These are phyloP conservation scores for Raddia guianensis DNA, from an alignment of 176 grass and related monocot species.

Conservation along the genomic window DNA sequence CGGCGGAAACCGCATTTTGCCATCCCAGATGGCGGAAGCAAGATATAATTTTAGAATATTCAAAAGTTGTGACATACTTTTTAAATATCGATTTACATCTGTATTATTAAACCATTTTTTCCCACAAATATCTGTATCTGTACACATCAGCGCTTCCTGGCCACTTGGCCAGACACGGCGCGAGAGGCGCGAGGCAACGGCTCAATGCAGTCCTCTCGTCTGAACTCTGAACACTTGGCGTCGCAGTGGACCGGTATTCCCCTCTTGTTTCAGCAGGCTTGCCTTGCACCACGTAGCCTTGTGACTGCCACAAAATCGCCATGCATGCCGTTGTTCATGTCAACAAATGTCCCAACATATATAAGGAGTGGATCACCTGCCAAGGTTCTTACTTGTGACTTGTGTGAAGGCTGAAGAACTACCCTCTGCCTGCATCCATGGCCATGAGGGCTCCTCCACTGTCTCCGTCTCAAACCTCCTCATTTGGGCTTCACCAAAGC, in stretches of 20 bases:
- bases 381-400: not conserved
- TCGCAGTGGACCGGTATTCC: constrained; percentile 24
- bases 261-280: constrained; percentile 54
- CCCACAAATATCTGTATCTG: constrained; percentile 27
- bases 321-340: not conserved
- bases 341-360: constrained; percentile 19
- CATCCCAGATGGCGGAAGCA: too few species aligned
- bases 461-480: constrained; percentile 54
- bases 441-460: constrained; percentile 65
- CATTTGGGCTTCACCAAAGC: constrained; percentile 40
- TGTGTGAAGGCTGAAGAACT: constrained; percentile 18
- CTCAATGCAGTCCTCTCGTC: constrained; percentile 17
- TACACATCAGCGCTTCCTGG: constrained; percentile 33
- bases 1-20: too few species aligned
- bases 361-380: not conserved
- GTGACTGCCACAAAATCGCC: constrained; percentile 43
- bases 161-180: constrained; percentile 54
- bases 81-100: too few species aligned
- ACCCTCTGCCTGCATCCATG: constrained; percentile 24
- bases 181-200: not conserved
- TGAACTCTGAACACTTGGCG: constrained; percentile 38
- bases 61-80: too few species aligned
- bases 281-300: constrained; percentile 65
- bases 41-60: too few species aligned
- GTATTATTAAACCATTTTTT: too few species aligned